A percentile compares a stretch with the other conserved stretches of the same genome.
These are phyloP conservation scores for Hypomyces rosellus DNA, from an alignment of 2,329 filamentous ascomycete genomes.

Conservation along the genomic window DNA sequence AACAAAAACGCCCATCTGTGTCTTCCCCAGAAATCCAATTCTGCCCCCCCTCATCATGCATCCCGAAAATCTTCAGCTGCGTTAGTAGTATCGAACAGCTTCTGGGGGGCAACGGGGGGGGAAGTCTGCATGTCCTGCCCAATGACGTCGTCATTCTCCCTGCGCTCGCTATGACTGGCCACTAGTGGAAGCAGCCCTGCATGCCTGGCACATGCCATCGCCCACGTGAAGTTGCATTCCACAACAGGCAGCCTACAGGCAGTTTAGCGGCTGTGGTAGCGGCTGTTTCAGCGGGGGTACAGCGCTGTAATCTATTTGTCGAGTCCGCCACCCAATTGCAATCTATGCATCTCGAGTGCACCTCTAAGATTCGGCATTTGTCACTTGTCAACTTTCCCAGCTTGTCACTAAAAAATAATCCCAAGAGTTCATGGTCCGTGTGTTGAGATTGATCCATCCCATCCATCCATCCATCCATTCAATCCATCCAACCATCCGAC, in stretches of 20 bases:
- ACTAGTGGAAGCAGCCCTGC: not conserved
- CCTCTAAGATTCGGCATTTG: too few species aligned
- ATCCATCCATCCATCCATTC: not conserved
- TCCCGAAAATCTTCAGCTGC: not conserved
- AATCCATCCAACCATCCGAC: not conserved
- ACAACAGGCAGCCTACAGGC: not conserved
- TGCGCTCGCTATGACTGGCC: not conserved
- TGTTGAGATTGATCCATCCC: too few species aligned
- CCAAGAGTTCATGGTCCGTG: too few species aligned
- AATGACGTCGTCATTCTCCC: not conserved
- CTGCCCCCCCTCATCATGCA: too few species aligned
- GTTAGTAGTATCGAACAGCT: not conserved
- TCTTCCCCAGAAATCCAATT: too few species aligned
- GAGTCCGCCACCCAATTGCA: not conserved
- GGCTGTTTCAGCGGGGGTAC: not conserved
- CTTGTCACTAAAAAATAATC: too few species aligned
- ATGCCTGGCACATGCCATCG: constrained; percentile 3
- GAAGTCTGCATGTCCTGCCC: not conserved
- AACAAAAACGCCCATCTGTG: too few species aligned
- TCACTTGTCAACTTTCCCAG: too few species aligned
- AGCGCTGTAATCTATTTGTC: not conserved
- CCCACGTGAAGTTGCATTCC: constrained; percentile 1
- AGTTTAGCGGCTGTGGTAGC: not conserved
- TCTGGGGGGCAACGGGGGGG: not conserved
- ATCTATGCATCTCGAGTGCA: too few species aligned